Evolutionary conservation across 805 yeast species (phyloP).

Genomic region (Wickerhamiella allomyrinae): DNA sequence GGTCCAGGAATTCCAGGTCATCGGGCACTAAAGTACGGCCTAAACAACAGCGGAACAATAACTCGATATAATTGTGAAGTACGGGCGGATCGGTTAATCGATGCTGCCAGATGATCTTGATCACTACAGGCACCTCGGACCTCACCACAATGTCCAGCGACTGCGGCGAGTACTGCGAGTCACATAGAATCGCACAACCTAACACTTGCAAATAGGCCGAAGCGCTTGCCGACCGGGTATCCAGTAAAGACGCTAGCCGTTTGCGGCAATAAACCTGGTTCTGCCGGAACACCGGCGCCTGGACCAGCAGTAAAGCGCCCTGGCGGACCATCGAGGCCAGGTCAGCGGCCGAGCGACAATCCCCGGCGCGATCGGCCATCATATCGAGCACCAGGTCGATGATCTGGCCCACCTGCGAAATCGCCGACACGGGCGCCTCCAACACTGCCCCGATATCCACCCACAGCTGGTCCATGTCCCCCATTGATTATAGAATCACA

Average conservation of each 20-base stretch:
- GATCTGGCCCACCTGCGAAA: conserved; percentile 4
- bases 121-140: conserved; percentile 18
- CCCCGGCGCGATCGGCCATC: conserved; percentile 3
- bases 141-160: not conserved
- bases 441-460: conserved; percentile 4
- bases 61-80: conserved; percentile 34
- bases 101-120: conserved; percentile 30
- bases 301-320: conserved; percentile 5
- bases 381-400: conserved; percentile 9
- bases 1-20: conserved; percentile 32
- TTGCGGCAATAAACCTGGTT: conserved; percentile 3
- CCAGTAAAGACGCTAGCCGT: conserved; percentile 4
- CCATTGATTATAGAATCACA: not conserved
- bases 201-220: not conserved
- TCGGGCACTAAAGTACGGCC: conserved; percentile 7
- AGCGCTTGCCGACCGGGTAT: not conserved
- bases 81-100: conserved; percentile 26
- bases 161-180: not conserved
- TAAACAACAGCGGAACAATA: conserved; percentile 26
- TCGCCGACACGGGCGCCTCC: not conserved
- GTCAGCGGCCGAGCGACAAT: conserved; percentile 1
- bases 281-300: not conserved
- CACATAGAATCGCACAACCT: not conserved
- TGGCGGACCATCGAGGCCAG: not conserved
- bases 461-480: conserved; percentile 6